Evolutionary conservation across 257 asterid genomes (phyloP).

Genomic region (Forsythia suspensa): DNA sequence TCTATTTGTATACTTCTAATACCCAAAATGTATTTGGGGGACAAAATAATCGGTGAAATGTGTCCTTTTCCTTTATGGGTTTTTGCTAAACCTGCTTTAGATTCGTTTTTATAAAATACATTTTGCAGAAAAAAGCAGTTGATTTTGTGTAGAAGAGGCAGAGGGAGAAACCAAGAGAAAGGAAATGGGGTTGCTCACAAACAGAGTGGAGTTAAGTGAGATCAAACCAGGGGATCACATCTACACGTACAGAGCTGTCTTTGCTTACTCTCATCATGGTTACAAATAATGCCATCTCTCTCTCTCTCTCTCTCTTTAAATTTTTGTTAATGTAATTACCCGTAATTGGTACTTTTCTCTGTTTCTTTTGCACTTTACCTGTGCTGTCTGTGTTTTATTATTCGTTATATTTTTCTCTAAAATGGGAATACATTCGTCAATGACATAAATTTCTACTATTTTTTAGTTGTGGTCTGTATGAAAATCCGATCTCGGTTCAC

Average conservation of each 20-base stretch:
- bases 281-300: not conserved
- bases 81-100: not conserved
- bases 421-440: not conserved
- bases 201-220: conserved; percentile 68
- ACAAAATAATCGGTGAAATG: conserved; percentile 19
- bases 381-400: not conserved
- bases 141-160: not conserved
- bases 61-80: not conserved
- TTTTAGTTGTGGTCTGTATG: not conserved
- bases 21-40: not conserved
- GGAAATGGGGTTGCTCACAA: conserved; percentile 72
- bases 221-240: conserved; percentile 83
- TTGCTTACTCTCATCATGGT: conserved; percentile 88
- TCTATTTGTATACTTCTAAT: conserved; percentile 15
- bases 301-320: no score
- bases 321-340: not conserved
- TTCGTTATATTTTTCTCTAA: conserved; percentile 4
- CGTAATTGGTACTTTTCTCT: conserved; percentile 4
- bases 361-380: conserved; percentile 4
- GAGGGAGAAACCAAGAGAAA: not conserved
- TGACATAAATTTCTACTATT: no score
- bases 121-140: not conserved
- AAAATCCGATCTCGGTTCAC: conserved; percentile 12
- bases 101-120: not conserved
- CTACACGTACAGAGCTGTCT: conserved; percentile 80